A percentile compares a stretch with the other conserved stretches of the same genome.
Conservation (phyloP, 805 yeast species). For the Millerozyma miso region DNA sequence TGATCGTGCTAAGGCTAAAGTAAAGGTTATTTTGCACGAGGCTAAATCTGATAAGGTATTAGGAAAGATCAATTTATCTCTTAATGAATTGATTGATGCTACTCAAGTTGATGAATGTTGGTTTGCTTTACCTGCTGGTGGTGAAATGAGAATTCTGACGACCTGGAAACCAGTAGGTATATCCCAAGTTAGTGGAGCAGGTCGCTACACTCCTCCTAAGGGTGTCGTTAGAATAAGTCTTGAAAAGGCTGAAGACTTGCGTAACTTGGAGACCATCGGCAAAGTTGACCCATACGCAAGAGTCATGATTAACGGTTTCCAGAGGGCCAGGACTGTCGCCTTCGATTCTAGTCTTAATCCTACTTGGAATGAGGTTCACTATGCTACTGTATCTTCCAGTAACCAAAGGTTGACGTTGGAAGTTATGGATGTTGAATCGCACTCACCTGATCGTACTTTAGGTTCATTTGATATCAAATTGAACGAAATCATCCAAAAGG, state of each 20-base stretch:
- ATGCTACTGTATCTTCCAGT: conserved; percentile 76
- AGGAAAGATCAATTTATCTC: conserved; percentile 55
- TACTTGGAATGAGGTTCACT: conserved; percentile 77
- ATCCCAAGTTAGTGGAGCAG: conserved; percentile 59
- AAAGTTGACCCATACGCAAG: conserved; percentile 90
- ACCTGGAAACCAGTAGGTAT: conserved; percentile 85
- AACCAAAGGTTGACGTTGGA: conserved; percentile 81
- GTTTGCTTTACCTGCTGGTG: conserved; percentile 71
- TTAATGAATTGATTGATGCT: conserved; percentile 69
- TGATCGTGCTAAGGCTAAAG: conserved; percentile 67
- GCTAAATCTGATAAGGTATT: conserved; percentile 51
- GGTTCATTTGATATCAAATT: conserved; percentile 76
- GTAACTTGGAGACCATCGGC: conserved; percentile 85
- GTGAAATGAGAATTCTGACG: conserved; percentile 66
- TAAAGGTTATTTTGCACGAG: conserved; percentile 64
- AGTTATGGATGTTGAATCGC: conserved; percentile 85
- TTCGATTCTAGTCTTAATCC: conserved; percentile 69
- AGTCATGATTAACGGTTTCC: conserved; percentile 70
- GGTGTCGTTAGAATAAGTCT: conserved; percentile 81
- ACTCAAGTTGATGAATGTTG: conserved; percentile 73
- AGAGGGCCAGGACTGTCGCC: conserved; percentile 72
- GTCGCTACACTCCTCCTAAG: conserved; percentile 89
- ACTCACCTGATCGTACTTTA: conserved; percentile 77
- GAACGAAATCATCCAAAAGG: conserved; percentile 60
- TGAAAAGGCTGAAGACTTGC: conserved; percentile 66